Percentiles rank a stretch among this genome's conserved stretches.
Conservation (phyloP, 352 stramenopile species). For the Globisporangium mamillatum region DNA sequence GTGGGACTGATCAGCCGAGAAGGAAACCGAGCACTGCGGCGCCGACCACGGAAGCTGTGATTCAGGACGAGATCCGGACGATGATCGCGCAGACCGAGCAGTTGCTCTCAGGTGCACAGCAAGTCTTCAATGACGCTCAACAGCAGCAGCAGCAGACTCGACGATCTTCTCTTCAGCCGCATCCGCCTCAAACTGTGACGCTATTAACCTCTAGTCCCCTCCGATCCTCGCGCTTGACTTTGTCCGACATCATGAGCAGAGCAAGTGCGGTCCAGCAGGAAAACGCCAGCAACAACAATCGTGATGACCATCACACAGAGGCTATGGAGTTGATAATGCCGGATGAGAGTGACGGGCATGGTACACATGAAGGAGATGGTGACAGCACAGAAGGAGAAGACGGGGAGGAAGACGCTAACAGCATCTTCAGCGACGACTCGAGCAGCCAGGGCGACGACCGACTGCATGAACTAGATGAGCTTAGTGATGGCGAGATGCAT, state of each 20-base stretch:
- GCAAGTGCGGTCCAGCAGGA: not conserved
- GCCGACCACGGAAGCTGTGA: not conserved
- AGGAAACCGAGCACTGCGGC: not conserved
- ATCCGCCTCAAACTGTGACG: not conserved
- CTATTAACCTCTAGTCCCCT: constrained; percentile 4
- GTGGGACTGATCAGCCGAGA: not conserved
- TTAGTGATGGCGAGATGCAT: constrained; percentile 20
- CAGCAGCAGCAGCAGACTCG: not conserved
- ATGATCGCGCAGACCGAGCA: constrained; percentile 20
- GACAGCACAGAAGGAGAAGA: not conserved
- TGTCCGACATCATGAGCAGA: constrained; percentile 3
- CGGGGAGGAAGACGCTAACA: not conserved
- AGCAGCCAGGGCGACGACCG: not conserved
- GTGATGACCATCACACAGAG: not conserved
- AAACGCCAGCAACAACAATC: not conserved
- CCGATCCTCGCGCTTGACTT: not conserved
- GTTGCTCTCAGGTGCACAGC: constrained; percentile 7
- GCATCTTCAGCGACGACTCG: constrained; percentile 3
- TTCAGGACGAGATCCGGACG: constrained; percentile 18
- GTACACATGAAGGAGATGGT: not conserved
- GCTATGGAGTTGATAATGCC: not conserved
- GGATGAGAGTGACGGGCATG: not conserved
- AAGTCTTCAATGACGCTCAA: not conserved
- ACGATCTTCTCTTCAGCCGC: not conserved
- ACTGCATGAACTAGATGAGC: constrained; percentile 4